These are phyloP conservation scores for Trifolium pratense DNA, from an alignment of 306 rosid species.

Conservation along the genomic window DNA sequence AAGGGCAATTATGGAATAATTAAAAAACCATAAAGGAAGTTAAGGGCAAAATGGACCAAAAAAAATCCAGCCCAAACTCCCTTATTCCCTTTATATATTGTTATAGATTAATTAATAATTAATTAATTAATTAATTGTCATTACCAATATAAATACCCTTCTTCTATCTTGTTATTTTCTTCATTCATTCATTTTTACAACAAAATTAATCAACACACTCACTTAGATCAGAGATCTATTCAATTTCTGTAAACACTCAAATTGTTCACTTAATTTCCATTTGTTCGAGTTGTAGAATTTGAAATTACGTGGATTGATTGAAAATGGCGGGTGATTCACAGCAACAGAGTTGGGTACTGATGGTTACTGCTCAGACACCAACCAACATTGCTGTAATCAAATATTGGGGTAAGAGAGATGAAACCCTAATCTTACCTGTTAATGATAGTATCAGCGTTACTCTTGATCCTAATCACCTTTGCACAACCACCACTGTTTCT, in stretches of 20 bases:
- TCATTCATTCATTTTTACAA: background rate
- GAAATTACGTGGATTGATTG: background rate
- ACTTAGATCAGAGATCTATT: slow-evolving; percentile 23
- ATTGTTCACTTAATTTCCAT: background rate
- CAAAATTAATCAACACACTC: background rate
- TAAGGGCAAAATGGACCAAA: no score
- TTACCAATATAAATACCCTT: background rate
- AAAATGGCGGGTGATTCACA: slow-evolving; percentile 58
- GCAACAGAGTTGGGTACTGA: slow-evolving; percentile 67
- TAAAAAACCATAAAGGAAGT: no score
- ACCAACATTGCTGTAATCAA: slow-evolving; percentile 97
- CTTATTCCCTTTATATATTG: no score
- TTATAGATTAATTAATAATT: no score
- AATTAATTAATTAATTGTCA: background rate
- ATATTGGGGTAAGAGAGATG: slow-evolving; percentile 98
- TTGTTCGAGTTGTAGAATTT: background rate
- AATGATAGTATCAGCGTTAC: slow-evolving; percentile 97
- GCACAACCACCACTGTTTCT: slow-evolving; percentile 95
- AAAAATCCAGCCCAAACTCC: no score
- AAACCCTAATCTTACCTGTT: slow-evolving; percentile 79
- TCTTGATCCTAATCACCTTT: slow-evolving; percentile 89
- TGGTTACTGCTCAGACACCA: slow-evolving; percentile 94
- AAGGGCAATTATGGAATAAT: no score
- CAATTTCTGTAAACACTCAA: background rate
- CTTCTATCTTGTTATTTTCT: background rate